Evolutionary conservation across 2,329 filamentous ascomycete genomes (phyloP).

Genomic region (Talaromyces funiculosus): DNA sequence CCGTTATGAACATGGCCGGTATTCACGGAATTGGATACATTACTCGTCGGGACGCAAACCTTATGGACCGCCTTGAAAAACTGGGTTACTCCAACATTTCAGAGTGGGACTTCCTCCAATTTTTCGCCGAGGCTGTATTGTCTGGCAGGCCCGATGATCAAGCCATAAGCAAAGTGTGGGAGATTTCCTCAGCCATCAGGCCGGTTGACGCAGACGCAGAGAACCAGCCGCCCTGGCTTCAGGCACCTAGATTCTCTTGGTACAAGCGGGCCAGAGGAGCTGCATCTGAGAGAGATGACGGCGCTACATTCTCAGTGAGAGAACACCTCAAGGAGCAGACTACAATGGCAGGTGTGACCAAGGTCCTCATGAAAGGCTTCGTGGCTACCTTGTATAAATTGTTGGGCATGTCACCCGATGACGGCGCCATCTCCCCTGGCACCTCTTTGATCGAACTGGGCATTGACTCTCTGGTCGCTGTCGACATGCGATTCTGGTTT

Average conservation of each 20-base stretch:
- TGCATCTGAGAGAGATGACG: not conserved
- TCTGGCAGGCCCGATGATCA: slow-evolving; percentile 32
- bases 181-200: slow-evolving; percentile 14
- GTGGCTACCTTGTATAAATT: not conserved
- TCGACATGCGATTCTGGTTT: slow-evolving; percentile 36
- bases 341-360: not conserved
- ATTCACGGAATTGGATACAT: slow-evolving; percentile 27
- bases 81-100: slow-evolving; percentile 30
- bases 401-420: not conserved
- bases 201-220: not conserved
- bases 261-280: not conserved
- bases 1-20: slow-evolving; percentile 24
- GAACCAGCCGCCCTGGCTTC: not conserved
- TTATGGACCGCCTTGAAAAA: not conserved
- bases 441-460: slow-evolving; percentile 18
- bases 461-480: slow-evolving; percentile 18
- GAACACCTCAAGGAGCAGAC: slow-evolving; percentile 1
- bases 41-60: not conserved
- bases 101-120: slow-evolving; percentile 48
- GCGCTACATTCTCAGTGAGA: not conserved
- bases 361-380: not conserved
- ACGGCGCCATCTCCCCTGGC: not conserved
- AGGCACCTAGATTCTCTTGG: not conserved
- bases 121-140: slow-evolving; percentile 48
- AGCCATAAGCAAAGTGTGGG: not conserved